A percentile compares a stretch with the other conserved stretches of the same genome.
phyloP scores from a whole-genome alignment of 352 stramenopile genomes.

The Phytopythium helicoides region DNA sequence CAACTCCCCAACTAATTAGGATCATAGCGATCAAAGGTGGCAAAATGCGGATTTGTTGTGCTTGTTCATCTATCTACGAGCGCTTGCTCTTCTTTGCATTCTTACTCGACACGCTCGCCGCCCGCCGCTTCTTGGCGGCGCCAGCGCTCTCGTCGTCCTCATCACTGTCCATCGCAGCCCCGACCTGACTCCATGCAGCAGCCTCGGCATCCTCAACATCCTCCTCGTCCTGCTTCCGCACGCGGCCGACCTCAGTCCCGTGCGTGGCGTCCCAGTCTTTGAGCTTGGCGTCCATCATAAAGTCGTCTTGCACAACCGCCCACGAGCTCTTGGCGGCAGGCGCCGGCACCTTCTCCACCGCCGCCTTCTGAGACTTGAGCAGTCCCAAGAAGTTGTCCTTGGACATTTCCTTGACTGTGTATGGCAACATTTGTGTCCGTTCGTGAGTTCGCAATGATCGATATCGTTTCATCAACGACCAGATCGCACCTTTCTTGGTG shows the following conservation, averaged over 20 bases:
- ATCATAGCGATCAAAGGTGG: too few species aligned
- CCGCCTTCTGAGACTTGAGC: conserved; percentile 61
- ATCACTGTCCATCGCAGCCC: conserved; percentile 41
- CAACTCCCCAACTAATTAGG: too few species aligned
- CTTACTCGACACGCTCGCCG: conserved; percentile 16
- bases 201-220: conserved; percentile 65
- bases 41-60: too few species aligned
- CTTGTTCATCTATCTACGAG: conserved; percentile 18
- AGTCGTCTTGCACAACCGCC: conserved; percentile 84
- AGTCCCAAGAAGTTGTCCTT: conserved; percentile 84
- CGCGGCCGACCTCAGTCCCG: conserved; percentile 42
- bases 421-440: not conserved
- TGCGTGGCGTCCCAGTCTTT: conserved; percentile 80
- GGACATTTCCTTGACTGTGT: conserved; percentile 73
- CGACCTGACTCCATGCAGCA: conserved; percentile 64
- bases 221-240: conserved; percentile 42
- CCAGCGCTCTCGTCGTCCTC: conserved; percentile 34
- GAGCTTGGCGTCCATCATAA: conserved; percentile 85
- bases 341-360: conserved; percentile 7
- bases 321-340: conserved; percentile 53
- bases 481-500: conserved; percentile 66
- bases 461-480: not conserved
- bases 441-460: not conserved
- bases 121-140: conserved; percentile 23
- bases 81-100: conserved; percentile 33